Evolutionary conservation across 2,329 filamentous ascomycete species (phyloP).

Genomic region (Xylaria sp.): DNA sequence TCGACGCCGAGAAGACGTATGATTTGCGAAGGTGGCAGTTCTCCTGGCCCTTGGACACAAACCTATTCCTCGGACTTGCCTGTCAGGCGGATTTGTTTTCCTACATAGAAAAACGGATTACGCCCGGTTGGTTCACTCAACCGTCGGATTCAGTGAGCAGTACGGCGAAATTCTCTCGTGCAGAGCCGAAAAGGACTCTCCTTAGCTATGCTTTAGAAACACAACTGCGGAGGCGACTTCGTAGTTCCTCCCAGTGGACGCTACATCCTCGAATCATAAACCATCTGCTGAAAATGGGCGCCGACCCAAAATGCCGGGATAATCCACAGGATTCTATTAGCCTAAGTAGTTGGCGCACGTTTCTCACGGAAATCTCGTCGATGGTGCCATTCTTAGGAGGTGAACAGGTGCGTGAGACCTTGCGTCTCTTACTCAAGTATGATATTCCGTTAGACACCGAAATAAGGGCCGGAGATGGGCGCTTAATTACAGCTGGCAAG

Average conservation of each 20-base stretch:
- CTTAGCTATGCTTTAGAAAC: constrained; percentile 13
- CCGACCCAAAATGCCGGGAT: neutral
- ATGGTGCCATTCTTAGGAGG: neutral
- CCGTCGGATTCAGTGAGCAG: neutral
- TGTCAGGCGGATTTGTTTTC: constrained; percentile 5
- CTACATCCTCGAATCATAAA: constrained; percentile 11
- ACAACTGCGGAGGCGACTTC: neutral
- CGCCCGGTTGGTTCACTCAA: neutral
- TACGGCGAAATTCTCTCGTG: neutral
- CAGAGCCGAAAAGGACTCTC: neutral
- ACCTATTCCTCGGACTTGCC: constrained; percentile 10
- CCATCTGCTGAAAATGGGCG: constrained; percentile 3
- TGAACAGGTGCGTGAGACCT: constrained; percentile 6
- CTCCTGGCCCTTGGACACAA: neutral
- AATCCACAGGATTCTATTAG: neutral
- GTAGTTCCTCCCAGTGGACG: neutral
- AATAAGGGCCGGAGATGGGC: neutral
- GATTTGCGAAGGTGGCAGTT: constrained; percentile 8
- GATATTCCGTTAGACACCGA: neutral
- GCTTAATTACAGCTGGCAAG: neutral
- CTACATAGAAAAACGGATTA: constrained; percentile 6
- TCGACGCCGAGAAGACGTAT: constrained; percentile 7
- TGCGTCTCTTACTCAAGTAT: constrained; percentile 2
- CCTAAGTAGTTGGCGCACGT: constrained; percentile 1
- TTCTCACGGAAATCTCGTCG: neutral